Evolutionary conservation across 257 asterid species (phyloP).

Genomic region (Gynochthodes officinalis): DNA sequence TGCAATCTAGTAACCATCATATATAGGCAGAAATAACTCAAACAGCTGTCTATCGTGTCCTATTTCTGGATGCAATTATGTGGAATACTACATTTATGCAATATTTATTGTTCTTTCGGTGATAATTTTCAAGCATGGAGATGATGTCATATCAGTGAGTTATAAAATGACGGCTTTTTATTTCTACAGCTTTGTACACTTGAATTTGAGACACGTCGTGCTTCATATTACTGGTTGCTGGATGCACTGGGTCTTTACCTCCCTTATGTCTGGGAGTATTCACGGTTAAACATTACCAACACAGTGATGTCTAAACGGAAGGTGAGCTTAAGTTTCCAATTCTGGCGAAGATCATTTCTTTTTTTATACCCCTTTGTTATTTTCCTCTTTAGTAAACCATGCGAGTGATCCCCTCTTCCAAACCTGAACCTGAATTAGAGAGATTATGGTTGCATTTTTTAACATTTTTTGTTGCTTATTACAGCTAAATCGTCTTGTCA

Average conservation of each 20-base stretch:
- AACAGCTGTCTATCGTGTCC: background rate
- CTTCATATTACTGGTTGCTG: slow-evolving; percentile 91
- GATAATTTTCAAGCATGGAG: background rate
- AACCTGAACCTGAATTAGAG: background rate
- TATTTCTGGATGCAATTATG: background rate
- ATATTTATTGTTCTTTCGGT: background rate
- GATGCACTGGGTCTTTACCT: slow-evolving; percentile 75
- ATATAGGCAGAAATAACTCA: background rate
- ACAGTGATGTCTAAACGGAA: slow-evolving; percentile 96
- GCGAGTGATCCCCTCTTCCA: too few species aligned
- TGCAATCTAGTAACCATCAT: too few species aligned
- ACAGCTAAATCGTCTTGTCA: slow-evolving; percentile 89
- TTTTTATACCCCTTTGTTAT: background rate
- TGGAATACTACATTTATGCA: background rate
- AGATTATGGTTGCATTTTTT: background rate
- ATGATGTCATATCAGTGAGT: background rate
- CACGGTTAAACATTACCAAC: slow-evolving; percentile 76
- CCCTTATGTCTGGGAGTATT: slow-evolving; percentile 92
- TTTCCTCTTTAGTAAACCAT: slow-evolving; percentile 2
- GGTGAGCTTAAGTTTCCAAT: slow-evolving; percentile 37
- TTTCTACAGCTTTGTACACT: slow-evolving; percentile 79
- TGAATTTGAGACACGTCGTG: slow-evolving; percentile 93
- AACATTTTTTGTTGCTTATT: slow-evolving; percentile 13
- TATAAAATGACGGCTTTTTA: slow-evolving; percentile 11
- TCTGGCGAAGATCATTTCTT: background rate